A percentile compares a stretch with the other conserved stretches of the same genome.
These are phyloP conservation scores for Phellinidium pouzarii DNA, from an alignment of 1,284 basidiomycete genomes.

Conservation along the genomic window DNA sequence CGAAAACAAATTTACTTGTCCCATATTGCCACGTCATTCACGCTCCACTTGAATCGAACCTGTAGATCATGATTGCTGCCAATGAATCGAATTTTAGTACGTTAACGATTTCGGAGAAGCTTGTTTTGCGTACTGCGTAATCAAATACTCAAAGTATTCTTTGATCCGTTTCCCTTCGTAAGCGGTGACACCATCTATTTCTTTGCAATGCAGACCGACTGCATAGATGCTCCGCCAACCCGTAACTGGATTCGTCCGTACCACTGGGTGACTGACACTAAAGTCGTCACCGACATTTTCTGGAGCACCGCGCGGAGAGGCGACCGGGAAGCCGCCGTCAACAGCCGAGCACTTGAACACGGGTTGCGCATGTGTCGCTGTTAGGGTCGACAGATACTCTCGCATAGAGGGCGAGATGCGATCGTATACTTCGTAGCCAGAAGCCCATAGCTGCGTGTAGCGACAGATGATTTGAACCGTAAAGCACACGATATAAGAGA, in stretches of 20 bases:
- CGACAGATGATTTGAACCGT: too few relatives aligned
- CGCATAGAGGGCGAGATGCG: conserved; percentile 33
- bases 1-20: conserved; percentile 27
- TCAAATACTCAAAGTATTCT: conserved; percentile 26
- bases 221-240: conserved; percentile 41
- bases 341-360: conserved; percentile 27
- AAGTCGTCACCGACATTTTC: conserved; percentile 38
- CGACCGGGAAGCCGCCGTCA: conserved; percentile 16
- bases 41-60: conserved; percentile 39
- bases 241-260: conserved; percentile 20
- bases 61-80: conserved; percentile 36
- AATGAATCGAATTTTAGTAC: neutral
- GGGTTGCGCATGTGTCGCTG: conserved; percentile 32
- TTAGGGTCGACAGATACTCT: conserved; percentile 32
- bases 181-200: conserved; percentile 17
- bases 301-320: conserved; percentile 31
- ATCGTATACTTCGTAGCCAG: conserved; percentile 36
- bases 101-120: neutral
- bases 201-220: conserved; percentile 23
- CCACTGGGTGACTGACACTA: conserved; percentile 29
- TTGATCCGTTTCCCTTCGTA: conserved; percentile 13
- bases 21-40: conserved; percentile 35
- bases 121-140: conserved; percentile 15
- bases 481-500: conserved; percentile 14
- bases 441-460: conserved; percentile 19